Evolutionary conservation across 306 rosid genomes (phyloP), one percentile per base, ranked within the genome.

Genomic region (Quercus rubra): DNA sequence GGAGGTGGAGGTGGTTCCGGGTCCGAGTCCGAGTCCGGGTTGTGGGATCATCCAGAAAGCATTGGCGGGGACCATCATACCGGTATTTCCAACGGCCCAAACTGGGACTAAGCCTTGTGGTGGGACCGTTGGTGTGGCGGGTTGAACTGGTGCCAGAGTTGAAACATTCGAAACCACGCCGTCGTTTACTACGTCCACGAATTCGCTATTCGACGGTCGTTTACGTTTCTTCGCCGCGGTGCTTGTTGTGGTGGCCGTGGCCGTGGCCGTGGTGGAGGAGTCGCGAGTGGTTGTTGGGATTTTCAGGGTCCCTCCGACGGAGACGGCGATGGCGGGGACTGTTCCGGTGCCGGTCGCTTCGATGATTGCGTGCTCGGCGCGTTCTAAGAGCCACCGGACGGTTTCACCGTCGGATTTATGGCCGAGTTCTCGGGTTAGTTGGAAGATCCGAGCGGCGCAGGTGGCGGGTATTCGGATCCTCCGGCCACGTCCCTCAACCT

Each of bases 11-110:
- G 38, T 55, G 5, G 49, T 51, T 17, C 74, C 82, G 4, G 56
- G 69, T 30, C 71, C 79, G 0, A 52, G 76, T 12, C 59, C 70
- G 1, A 85, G 23, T 4, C 81, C 49, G 20, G 78, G 19, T 49
- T 77, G 86, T 0, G 88, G 90, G 17, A 90, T 85, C 93, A 91
- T 91, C 96, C 96, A 91, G 79, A 91, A 83, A 2, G 93, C 78
- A 68, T 86, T 91, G 0, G 93, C 81, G 3, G 93, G 93, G 35
- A 89, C 86, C 87, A 89, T 75, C 90, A 91, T 80, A 21, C 76
- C 71, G 0, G 83, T 19, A 80, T 82, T 82, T 0, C 88, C 87
- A 6, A 90, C 83, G 0, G 89, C 82, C 94, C 92, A 90, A 0
- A 86, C 83, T 2, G 92, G 91, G 2, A 90, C 86, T 5, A 88